phyloP scores from a whole-genome alignment of 176 grass and related monocot species.

The Carex pumila region DNA sequence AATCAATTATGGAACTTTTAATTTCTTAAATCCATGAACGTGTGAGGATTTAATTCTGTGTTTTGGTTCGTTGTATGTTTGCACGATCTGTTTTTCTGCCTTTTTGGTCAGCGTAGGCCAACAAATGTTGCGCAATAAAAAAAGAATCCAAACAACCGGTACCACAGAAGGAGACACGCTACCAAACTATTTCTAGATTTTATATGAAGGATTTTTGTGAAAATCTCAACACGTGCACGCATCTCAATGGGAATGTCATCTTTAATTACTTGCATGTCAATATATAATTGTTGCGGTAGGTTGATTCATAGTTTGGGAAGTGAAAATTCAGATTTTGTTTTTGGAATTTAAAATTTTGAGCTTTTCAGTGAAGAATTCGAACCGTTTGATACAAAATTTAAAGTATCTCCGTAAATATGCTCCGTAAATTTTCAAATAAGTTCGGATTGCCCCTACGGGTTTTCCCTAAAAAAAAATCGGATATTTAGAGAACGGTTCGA shows the following conservation, averaged over 20 bases:
- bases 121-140: neutral
- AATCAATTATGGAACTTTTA: neutral
- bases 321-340: no score
- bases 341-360: no score
- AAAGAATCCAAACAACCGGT: constrained; percentile 9
- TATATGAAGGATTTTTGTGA: neutral
- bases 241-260: neutral
- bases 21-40: neutral
- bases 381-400: no score
- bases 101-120: neutral
- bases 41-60: neutral
- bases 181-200: neutral
- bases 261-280: neutral
- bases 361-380: no score
- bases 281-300: neutral
- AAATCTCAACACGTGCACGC: neutral
- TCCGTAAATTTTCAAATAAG: no score
- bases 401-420: no score
- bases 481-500: no score
- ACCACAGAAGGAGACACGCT: constrained; percentile 8
- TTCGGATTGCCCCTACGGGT: no score
- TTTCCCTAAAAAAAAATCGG: no score
- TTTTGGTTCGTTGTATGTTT: neutral
- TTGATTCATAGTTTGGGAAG: neutral
- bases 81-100: neutral